Evolutionary conservation across 192 early-diverging fungal species (phyloP).

Genomic region (Coemansia sp.): DNA sequence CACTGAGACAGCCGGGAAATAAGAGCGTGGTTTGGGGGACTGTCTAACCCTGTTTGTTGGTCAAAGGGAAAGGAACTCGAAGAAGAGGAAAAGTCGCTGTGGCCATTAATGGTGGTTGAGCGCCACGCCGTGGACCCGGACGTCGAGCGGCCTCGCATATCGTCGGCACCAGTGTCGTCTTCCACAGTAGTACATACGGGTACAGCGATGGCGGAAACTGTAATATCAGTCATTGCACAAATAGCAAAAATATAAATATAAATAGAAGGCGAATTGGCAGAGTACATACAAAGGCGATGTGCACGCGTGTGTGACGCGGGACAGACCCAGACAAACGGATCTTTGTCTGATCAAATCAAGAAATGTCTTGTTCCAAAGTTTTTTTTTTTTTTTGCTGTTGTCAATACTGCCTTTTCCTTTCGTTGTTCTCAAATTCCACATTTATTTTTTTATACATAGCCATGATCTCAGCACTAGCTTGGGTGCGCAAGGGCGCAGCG

Average conservation of each 20-base stretch:
- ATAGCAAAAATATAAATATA: neutral
- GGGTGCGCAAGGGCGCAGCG: conserved; percentile 95
- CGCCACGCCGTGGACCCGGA: conserved; percentile 44
- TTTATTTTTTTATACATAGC: neutral
- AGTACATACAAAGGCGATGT: neutral
- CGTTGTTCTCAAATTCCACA: neutral
- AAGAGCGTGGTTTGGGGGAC: conserved; percentile 5
- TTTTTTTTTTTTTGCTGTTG: conserved; percentile 13
- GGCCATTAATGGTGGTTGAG: conserved; percentile 1
- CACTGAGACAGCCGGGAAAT: conserved; percentile 28
- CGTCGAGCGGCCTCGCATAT: conserved; percentile 24
- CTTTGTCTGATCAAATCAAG: neutral
- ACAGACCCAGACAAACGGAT: neutral
- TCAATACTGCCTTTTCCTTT: neutral
- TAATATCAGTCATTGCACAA: neutral
- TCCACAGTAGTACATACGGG: neutral
- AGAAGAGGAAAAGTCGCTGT: conserved; percentile 15
- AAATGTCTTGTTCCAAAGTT: neutral
- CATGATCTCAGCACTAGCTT: conserved; percentile 93
- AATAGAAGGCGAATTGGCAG: neutral
- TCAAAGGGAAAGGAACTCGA: conserved; percentile 9
- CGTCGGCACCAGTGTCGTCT: conserved; percentile 10
- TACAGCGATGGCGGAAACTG: neutral
- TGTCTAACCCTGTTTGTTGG: neutral
- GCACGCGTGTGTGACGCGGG: neutral